Conservation (phyloP, 805 yeast species). For the Wickerhamiella lipophila region DNA sequence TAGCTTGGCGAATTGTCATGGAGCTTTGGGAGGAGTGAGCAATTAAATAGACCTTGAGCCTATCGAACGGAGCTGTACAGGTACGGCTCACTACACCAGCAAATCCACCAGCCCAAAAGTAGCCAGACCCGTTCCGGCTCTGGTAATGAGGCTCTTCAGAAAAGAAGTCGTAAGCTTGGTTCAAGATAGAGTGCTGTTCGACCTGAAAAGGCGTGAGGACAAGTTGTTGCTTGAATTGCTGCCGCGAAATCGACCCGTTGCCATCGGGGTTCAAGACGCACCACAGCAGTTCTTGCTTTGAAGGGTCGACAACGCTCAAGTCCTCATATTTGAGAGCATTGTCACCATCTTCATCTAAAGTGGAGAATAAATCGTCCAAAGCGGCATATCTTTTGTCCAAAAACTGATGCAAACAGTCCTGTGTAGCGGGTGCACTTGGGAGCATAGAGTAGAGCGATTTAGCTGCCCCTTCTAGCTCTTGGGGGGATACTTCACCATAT, state of each 20-base stretch:
- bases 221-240: constrained; percentile 75
- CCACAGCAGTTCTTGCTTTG: constrained; percentile 31
- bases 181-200: constrained; percentile 35
- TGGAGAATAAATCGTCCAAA: neutral
- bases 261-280: constrained; percentile 40
- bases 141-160: constrained; percentile 72
- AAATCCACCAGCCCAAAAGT: constrained; percentile 85
- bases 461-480: neutral
- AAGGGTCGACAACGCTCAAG: neutral
- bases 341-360: neutral
- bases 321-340: neutral
- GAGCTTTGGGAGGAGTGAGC: constrained; percentile 45
- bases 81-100: constrained; percentile 95
- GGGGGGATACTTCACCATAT: neutral
- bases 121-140: constrained; percentile 72
- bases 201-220: constrained; percentile 53
- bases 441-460: neutral
- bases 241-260: constrained; percentile 62
- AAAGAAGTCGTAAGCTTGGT: constrained; percentile 70
- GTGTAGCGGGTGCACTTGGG: neutral
- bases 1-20: constrained; percentile 72
- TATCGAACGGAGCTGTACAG: constrained; percentile 92
- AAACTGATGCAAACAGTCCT: constrained; percentile 2
- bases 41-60: constrained; percentile 84
- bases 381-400: neutral